Conservation (phyloP, 352 stramenopile species). For the Phytophthora kernoviae region DNA sequence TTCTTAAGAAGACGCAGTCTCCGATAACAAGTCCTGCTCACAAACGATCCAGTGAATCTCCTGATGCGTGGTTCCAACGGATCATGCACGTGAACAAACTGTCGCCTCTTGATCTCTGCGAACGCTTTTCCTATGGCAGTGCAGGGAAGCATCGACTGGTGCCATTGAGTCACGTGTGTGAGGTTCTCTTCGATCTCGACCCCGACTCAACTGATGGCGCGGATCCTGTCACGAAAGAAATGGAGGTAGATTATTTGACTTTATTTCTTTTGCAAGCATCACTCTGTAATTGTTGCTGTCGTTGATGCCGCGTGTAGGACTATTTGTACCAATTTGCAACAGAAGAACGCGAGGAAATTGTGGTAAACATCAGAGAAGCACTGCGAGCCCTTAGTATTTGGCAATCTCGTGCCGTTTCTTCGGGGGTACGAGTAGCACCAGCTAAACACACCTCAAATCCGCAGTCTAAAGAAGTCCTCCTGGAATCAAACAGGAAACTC, state of each 20-base stretch:
- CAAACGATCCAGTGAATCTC: conserved; percentile 25
- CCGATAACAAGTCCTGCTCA: background rate
- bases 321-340: conserved; percentile 61
- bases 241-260: conserved; percentile 43
- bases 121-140: conserved; percentile 56
- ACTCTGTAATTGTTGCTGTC: background rate
- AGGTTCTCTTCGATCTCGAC: conserved; percentile 64
- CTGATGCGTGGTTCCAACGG: conserved; percentile 60
- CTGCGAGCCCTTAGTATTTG: conserved; percentile 66
- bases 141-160: conserved; percentile 42
- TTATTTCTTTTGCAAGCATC: background rate
- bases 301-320: conserved; percentile 25
- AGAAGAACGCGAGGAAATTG: conserved; percentile 40
- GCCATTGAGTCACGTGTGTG: conserved; percentile 50
- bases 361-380: conserved; percentile 61
- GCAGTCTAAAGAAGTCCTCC: conserved; percentile 21
- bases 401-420: conserved; percentile 24
- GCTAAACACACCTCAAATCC: conserved; percentile 13
- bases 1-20: conserved; percentile 24
- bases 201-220: conserved; percentile 18
- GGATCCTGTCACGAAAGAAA: conserved; percentile 55
- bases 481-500: conserved; percentile 52
- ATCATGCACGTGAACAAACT: conserved; percentile 48
- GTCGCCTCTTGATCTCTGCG: conserved; percentile 60
- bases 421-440: background rate